Conservation (phyloP, 768 basidiomycete species). For the Pholiota molesta region DNA sequence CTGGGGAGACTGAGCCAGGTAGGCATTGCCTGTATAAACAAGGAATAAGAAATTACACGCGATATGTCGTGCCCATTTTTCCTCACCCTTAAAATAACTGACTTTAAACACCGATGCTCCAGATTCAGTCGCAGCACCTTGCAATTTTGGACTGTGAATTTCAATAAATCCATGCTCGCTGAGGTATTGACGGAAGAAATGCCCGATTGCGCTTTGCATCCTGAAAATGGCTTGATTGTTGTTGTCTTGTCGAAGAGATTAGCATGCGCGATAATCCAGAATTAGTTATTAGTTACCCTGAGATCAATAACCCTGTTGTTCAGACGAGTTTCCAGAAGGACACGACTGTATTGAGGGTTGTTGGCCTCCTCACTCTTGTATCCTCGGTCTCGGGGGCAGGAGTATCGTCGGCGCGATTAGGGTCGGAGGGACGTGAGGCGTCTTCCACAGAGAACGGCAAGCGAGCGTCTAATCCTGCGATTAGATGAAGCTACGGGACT, state of each 20-base stretch:
- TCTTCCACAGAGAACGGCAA: slow-evolving; percentile 95
- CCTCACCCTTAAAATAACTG: slow-evolving; percentile 89
- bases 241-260: slow-evolving; percentile 60
- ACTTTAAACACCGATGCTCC: slow-evolving; percentile 99
- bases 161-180: slow-evolving; percentile 79
- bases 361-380: slow-evolving; percentile 51
- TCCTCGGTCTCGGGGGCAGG: slow-evolving; percentile 63
- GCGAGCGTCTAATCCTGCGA: slow-evolving; percentile 76
- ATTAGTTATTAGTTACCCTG: slow-evolving; percentile 55
- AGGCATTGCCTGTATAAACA: slow-evolving; percentile 69
- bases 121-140: slow-evolving; percentile 95
- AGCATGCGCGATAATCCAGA: neutral
- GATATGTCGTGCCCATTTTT: neutral
- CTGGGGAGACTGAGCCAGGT: slow-evolving; percentile 95
- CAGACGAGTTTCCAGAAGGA: slow-evolving; percentile 90
- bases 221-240: slow-evolving; percentile 97
- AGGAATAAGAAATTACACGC: slow-evolving; percentile 2
- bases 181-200: slow-evolving; percentile 85
- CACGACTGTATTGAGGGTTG: slow-evolving; percentile 71
- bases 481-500: slow-evolving; percentile 67
- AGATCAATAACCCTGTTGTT: slow-evolving; percentile 95
- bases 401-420: slow-evolving; percentile 51
- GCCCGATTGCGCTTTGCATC: slow-evolving; percentile 86
- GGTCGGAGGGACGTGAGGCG: slow-evolving; percentile 76
- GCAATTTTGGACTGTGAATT: slow-evolving; percentile 97